These are phyloP conservation scores for Ustilago sp. DNA, from an alignment of 1,284 basidiomycete genomes.

Conservation along the genomic window DNA sequence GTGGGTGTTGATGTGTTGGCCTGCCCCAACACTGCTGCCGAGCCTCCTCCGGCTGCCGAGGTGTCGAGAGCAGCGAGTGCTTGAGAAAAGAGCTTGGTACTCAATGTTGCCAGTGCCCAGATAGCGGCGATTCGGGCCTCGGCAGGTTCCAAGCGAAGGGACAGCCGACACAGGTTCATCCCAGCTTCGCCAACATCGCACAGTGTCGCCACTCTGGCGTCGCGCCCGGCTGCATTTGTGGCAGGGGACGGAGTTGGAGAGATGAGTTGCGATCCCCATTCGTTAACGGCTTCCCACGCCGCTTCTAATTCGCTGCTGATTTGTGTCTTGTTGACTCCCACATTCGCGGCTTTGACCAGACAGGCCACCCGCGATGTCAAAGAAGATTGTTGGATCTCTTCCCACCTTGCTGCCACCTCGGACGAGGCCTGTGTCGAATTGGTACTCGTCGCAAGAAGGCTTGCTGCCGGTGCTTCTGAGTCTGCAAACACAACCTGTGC, in stretches of 20 bases:
- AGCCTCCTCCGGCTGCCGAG: constrained; percentile 21
- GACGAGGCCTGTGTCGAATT: constrained; percentile 13
- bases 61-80: constrained; percentile 51
- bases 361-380: constrained; percentile 19
- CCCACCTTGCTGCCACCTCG: constrained; percentile 22
- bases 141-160: constrained; percentile 22
- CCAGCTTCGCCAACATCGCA: constrained; percentile 51
- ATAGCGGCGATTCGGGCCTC: constrained; percentile 20
- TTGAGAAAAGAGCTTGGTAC: constrained; percentile 44
- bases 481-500: constrained; percentile 13
- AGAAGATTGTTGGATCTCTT: constrained; percentile 28
- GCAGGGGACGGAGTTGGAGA: constrained; percentile 2
- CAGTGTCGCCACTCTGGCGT: constrained; percentile 25
- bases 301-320: constrained; percentile 22
- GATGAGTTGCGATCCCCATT: constrained; percentile 22
- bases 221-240: not conserved
- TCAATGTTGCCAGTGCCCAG: constrained; percentile 38
- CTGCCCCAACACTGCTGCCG: constrained; percentile 46
- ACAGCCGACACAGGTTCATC: constrained; percentile 28
- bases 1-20: constrained; percentile 54
- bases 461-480: not conserved
- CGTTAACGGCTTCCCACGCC: constrained; percentile 21
- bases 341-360: constrained; percentile 21
- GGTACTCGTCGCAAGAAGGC: constrained; percentile 12
- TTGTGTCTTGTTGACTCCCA: constrained; percentile 9